These are phyloP conservation scores for Colletotrichum lini DNA, from an alignment of 2,329 filamentous ascomycete genomes.

Conservation along the genomic window DNA sequence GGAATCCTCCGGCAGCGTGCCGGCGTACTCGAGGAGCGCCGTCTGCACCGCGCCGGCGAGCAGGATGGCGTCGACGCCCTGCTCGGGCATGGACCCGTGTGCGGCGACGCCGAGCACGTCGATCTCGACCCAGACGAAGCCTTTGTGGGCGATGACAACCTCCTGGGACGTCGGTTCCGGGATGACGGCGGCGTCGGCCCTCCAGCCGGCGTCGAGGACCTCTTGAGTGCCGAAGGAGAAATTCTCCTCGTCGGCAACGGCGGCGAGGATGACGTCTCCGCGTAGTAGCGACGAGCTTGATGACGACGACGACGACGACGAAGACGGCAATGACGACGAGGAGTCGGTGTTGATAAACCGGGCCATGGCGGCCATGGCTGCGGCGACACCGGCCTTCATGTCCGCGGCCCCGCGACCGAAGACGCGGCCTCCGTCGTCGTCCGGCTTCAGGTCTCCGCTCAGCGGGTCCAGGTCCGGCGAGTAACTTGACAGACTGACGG, in stretches of 20 bases:
- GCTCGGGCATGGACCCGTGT: slow-evolving; percentile 59
- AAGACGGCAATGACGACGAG: background rate
- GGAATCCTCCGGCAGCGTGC: slow-evolving; percentile 52
- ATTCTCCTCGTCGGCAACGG: slow-evolving; percentile 68
- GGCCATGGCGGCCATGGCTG: slow-evolving; percentile 57
- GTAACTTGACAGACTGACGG: slow-evolving; percentile 64
- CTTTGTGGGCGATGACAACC: slow-evolving; percentile 64
- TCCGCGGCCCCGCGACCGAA: slow-evolving; percentile 64
- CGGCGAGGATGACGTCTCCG: slow-evolving; percentile 67
- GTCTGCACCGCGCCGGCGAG: slow-evolving; percentile 63
- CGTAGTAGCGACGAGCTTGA: slow-evolving; percentile 53
- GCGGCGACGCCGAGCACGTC: slow-evolving; percentile 58
- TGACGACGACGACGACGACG: slow-evolving; percentile 43
- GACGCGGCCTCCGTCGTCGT: slow-evolving; percentile 52
- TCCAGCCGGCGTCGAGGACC: slow-evolving; percentile 65
- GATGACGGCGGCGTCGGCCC: slow-evolving; percentile 66
- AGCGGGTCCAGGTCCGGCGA: slow-evolving; percentile 57
- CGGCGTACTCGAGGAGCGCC: slow-evolving; percentile 59
- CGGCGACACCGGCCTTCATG: slow-evolving; percentile 68
- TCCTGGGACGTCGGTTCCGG: slow-evolving; percentile 61
- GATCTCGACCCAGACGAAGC: slow-evolving; percentile 63
- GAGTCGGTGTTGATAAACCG: background rate
- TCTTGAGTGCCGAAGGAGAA: slow-evolving; percentile 66
- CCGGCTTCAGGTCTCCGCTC: slow-evolving; percentile 54
- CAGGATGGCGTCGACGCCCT: slow-evolving; percentile 65